These are phyloP conservation scores for Spergularia marina DNA, from an alignment of 148 eudicot genomes.

Conservation along the genomic window DNA sequence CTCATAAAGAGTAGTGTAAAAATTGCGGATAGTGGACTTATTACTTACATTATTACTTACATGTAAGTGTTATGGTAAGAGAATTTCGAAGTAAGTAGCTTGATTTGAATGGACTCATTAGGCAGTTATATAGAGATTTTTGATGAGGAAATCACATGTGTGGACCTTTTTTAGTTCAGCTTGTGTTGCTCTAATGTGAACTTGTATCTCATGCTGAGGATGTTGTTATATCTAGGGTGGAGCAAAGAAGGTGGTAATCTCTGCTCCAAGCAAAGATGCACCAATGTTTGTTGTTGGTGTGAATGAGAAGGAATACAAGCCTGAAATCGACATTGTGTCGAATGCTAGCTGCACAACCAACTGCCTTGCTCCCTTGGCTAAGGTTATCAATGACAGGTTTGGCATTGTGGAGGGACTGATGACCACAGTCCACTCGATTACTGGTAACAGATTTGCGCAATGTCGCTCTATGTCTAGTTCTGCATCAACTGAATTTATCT, in stretches of 20 bases:
- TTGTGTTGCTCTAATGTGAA: background rate
- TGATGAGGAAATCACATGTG: too few species aligned
- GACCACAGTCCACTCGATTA: slow-evolving; percentile 73
- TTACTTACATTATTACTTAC: background rate
- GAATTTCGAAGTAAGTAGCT: too few species aligned
- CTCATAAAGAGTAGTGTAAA: too few species aligned
- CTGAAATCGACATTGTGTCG: slow-evolving; percentile 53
- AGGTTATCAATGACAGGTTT: slow-evolving; percentile 64
- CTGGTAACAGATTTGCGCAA: slow-evolving; percentile 36
- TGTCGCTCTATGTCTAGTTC: background rate
- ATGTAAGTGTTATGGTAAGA: background rate
- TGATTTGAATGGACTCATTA: too few species aligned
- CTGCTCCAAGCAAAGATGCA: slow-evolving; percentile 72
- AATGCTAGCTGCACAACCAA: slow-evolving; percentile 86
- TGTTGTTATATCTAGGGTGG: slow-evolving; percentile 44
- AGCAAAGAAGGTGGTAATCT: slow-evolving; percentile 68
- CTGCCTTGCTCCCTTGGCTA: slow-evolving; percentile 83
- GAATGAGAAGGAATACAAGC: slow-evolving; percentile 64
- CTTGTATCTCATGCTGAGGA: slow-evolving; percentile 4
- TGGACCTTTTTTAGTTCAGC: too few species aligned
- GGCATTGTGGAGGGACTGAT: slow-evolving; percentile 82
- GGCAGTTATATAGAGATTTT: too few species aligned
- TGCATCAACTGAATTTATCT: background rate
- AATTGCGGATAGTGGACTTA: background rate
- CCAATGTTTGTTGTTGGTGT: slow-evolving; percentile 85